Evolutionary conservation across 1,139 yeast genomes (phyloP), one percentile per base, ranked within the genome.

Genomic region (Geotrichum restrictum): DNA sequence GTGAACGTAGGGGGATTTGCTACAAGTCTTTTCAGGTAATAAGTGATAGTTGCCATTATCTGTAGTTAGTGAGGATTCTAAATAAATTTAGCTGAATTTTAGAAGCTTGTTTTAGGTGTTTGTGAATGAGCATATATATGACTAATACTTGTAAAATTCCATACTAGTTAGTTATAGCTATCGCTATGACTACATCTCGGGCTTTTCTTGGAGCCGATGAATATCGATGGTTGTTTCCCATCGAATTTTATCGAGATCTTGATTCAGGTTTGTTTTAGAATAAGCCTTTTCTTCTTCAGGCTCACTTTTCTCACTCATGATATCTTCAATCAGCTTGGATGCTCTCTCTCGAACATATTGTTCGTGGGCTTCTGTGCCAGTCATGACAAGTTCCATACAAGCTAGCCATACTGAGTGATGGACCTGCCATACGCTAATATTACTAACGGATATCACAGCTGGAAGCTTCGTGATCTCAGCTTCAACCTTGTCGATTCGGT

Each of bases 21-120:
- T 44, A 85, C 66, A 51, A 88, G 74, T 50, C 81, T 76, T 67
- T 82, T 82, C 61, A 85, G 77, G 68, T 77, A 84, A 5, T 88
- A 87, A 4, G 85, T 79, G 36, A 83, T 62, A 29, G 54, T 48
- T 42, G 45, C 45, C 48, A 44, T 44, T 44, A n/a, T 33, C 11
- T 22, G n/a, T 33, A 13, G 36, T 33, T 6, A 13, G n/a, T 11
- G 36, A 14, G 5, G 36, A 33, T 6, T 11, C 16, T 33, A 14
- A 5, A 5, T 14, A n/a, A n/a, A n/a, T n/a, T n/a, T n/a, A n/a
- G n/a, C n/a, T n/a, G n/a, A n/a, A n/a, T 11, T 33, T 33, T 6
- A 33, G 36, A 33, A 11, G 36, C 16, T 33, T 33, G n/a, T 11
- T 5, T 5, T 24, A 8, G 8, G 5, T 24, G 5, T 24, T 24